Conservation (phyloP, 164 flowering plant species). For the Berberis thunbergii region DNA sequence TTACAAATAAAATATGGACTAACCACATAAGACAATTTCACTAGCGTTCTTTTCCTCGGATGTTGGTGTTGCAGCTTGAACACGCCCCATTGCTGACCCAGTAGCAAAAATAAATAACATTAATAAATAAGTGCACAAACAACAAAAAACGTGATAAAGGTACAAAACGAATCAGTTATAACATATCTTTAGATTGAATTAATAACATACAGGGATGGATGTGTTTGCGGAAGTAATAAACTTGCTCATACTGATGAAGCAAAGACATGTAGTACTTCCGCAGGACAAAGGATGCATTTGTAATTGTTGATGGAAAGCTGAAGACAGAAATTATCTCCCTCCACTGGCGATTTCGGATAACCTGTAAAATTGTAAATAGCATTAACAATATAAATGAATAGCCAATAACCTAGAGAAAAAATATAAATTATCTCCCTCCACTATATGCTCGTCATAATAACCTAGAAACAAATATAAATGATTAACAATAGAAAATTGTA, state of each 20-base stretch:
- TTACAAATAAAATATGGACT: background rate
- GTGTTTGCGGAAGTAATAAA: slow-evolving; percentile 49
- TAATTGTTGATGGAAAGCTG: slow-evolving; percentile 55
- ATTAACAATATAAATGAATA: background rate
- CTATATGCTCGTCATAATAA: too few species aligned
- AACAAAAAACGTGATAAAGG: background rate
- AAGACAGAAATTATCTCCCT: slow-evolving; percentile 57
- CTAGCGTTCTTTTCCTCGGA: slow-evolving; percentile 17
- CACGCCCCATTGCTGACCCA: slow-evolving; percentile 19
- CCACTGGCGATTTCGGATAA: slow-evolving; percentile 71
- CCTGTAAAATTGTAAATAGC: slow-evolving; percentile 30
- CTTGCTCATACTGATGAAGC: slow-evolving; percentile 79
- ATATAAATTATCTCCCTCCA: too few species aligned
- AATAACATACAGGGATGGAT: slow-evolving; percentile 29
- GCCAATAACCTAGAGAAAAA: too few species aligned
- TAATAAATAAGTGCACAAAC: background rate
- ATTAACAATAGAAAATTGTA: too few species aligned
- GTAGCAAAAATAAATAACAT: slow-evolving; percentile 5
- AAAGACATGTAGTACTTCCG: slow-evolving; percentile 64
- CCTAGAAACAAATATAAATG: too few species aligned
- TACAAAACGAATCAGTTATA: background rate
- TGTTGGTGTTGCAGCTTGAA: slow-evolving; percentile 5
- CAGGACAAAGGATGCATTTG: slow-evolving; percentile 66
- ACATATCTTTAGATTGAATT: background rate
- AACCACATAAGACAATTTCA: slow-evolving; percentile 22